Base-by-base conservation (phyloP, 2,329 filamentous ascomycete species). In the Trichoderma harzianum region DNA sequence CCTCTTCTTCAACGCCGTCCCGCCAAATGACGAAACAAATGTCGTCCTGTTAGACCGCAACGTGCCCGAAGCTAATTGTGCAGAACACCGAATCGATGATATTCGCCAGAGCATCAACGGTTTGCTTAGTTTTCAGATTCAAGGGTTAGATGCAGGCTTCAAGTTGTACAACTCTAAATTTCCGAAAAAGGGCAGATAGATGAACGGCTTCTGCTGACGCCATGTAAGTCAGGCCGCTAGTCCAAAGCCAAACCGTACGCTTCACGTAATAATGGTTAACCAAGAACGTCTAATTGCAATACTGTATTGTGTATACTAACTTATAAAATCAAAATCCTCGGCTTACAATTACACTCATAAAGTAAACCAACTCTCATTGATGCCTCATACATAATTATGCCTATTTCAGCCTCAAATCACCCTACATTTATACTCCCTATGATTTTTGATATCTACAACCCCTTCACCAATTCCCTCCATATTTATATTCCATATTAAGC, bases 371-470 rank as follows among this genome's bases (percentile, higher is more conserved):
- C 57, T 62, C 67, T 64, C 58, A 47, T 57, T 64, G 32, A 43
- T 64, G 30, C 32, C 39, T 57, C 43, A 21, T 55, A 39, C 43
- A 30, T 64, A 24, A 70, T 67, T 58, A 67, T 32, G 47, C 34
- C 58, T 55, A 39, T 47, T 36, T 64, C 60, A 14, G 39, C 43
- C 51, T 47, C 39, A 62, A 26, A 63, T 70, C 24, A 24, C 34
- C 58, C 51, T 57, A 12, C 43, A 43, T 39, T 64, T 63, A 36
- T 70, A 64, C 68, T 70, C 43, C 30, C 68, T 24, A 11, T 47
- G 43, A 21, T 51, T 70, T 64, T 70, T 30, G 47, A 70, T 43
- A 70, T 70, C 68, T 64, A 69, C 70, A 69, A 30, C 51, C 65
- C 28, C 61, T 61, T 32, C 55, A n/a, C 53, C 30, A 69, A 30